These are phyloP conservation scores for Phylloporus sp. DNA, from an alignment of 768 basidiomycete species.

Conservation along the genomic window DNA sequence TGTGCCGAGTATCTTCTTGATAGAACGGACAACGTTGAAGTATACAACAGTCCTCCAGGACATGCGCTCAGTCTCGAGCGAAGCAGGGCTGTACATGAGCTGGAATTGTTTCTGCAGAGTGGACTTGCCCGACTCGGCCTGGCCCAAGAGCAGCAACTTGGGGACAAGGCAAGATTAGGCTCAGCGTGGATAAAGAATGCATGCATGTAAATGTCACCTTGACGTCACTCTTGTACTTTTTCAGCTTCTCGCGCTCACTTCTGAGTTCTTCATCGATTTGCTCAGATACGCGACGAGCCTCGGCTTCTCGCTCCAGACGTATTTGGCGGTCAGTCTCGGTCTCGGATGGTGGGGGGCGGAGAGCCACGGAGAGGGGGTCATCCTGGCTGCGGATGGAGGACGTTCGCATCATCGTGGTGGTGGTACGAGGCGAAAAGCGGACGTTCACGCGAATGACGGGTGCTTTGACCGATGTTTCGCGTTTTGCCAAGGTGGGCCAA, in stretches of 20 bases:
- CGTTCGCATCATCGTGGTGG: constrained; percentile 55
- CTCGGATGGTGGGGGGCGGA: constrained; percentile 64
- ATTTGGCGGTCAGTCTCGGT: constrained; percentile 57
- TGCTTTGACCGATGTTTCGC: background rate
- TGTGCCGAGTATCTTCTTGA: constrained; percentile 64
- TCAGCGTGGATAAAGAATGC: background rate
- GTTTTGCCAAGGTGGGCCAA: background rate
- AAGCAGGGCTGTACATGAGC: constrained; percentile 73
- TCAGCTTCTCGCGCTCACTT: constrained; percentile 61
- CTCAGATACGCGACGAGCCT: constrained; percentile 74
- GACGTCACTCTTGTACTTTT: constrained; percentile 68
- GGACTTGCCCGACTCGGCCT: constrained; percentile 76
- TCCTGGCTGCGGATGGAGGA: constrained; percentile 72
- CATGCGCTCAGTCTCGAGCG: constrained; percentile 62
- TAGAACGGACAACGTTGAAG: constrained; percentile 69
- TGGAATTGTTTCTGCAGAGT: constrained; percentile 79
- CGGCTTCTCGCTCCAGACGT: constrained; percentile 63
- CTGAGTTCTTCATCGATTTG: constrained; percentile 79
- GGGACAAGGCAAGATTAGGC: constrained; percentile 19
- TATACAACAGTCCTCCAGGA: constrained; percentile 75
- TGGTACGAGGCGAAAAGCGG: constrained; percentile 28
- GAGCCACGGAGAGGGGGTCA: constrained; percentile 67
- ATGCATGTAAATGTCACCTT: constrained; percentile 43
- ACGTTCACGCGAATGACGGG: background rate
- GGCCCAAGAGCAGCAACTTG: constrained; percentile 70